These are phyloP conservation scores for Fusarium nisikadoi DNA, from an alignment of 2,329 filamentous ascomycete genomes.

Conservation along the genomic window DNA sequence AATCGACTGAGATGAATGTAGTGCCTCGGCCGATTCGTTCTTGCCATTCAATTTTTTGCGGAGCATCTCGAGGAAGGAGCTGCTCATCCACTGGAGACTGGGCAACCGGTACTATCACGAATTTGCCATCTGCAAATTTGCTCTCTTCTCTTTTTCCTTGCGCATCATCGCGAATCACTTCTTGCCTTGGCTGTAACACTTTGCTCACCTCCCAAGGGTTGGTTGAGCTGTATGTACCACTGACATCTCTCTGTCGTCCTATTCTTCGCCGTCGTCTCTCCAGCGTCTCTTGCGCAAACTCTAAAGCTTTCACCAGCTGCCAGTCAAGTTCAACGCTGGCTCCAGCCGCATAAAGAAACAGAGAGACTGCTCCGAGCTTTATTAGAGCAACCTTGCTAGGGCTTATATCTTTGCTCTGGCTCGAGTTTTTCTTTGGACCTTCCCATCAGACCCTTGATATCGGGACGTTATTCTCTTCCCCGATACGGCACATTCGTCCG, in stretches of 20 bases:
- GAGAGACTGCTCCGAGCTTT: constrained; percentile 6
- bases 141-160: constrained; percentile 10
- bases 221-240: constrained; percentile 21
- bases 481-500: constrained; percentile 35
- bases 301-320: constrained; percentile 1
- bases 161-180: constrained; percentile 14
- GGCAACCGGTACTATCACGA: constrained; percentile 14
- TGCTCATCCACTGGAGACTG: constrained; percentile 3
- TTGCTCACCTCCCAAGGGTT: constrained; percentile 16
- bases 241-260: background rate
- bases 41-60: constrained; percentile 33
- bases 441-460: constrained; percentile 19
- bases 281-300: constrained; percentile 11
- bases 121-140: constrained; percentile 39
- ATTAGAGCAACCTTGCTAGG: constrained; percentile 14
- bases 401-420: constrained; percentile 3
- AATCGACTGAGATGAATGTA: constrained; percentile 21
- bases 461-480: constrained; percentile 22
- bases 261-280: background rate
- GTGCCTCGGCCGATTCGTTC: constrained; percentile 30
- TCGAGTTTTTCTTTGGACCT: constrained; percentile 12
- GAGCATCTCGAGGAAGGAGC: constrained; percentile 19
- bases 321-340: background rate
- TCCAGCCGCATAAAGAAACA: background rate
- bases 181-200: constrained; percentile 1